Base-by-base conservation (phyloP, 78 protist species). In the Dictyostelium purpureum region DNA sequence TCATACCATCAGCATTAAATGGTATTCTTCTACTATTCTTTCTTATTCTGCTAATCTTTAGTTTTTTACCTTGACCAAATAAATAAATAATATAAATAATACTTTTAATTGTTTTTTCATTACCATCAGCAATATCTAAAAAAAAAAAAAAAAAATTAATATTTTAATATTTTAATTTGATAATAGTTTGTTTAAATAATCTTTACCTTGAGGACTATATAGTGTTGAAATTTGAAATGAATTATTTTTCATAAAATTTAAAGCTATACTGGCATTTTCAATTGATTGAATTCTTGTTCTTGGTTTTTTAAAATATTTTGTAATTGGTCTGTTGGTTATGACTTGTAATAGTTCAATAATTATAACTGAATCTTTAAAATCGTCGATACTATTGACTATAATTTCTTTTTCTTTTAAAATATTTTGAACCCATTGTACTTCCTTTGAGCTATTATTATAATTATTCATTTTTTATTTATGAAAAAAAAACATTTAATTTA, bases 61-160 rank as follows among this genome's bases (percentile, higher is more conserved):
- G 26, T 43, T 65, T 37, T 19, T 51, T 73, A 16, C 52, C 42
- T 51, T 75, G 35, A 16, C 37, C 81, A 24, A 45, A 28, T 74
- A 85, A 59, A 61, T 85, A 85, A 40, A 85, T n/a, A 28, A 79
- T 70, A 73, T 85, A 85, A 4, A 85, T 85, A 11, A 61, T 47
- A 85, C 92, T 85, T 26, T 59, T 61, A 47, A 85, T 73, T 21
- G 45, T 37, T 35, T 85, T 85, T 51, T 85, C 80, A 59, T 73
- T 85, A 16, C 92, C 92, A 73, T 85, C 92, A 14, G 66, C 73
- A 3, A 85, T 61, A 61, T 85, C 92, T 82, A 54, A 45, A 38
- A 33, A 40, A n/a, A 54, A 11, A n/a, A 7, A 16, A 76, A n/a
- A 9, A 21, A 6, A 19, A 35, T 76, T 11, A 76, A 57, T 57